Evolutionary conservation across 2,329 filamentous ascomycete species (phyloP).

Genomic region (Fusarium miscanthi): DNA sequence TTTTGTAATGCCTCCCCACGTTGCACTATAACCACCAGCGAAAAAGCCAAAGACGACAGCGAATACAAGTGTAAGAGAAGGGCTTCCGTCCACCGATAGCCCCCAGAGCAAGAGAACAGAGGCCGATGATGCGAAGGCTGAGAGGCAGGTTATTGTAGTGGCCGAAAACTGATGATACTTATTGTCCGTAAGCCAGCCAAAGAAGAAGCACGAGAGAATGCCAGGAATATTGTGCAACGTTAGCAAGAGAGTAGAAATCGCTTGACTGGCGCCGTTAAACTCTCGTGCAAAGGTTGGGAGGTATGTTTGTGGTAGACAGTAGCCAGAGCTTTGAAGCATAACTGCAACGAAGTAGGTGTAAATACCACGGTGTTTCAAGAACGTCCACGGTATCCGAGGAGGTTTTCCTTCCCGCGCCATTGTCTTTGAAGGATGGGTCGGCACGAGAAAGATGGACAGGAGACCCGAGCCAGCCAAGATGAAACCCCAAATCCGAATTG

Average conservation of each 20-base stretch:
- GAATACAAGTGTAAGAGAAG: not conserved
- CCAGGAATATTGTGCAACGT: not conserved
- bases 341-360: not conserved
- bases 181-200: conserved; percentile 1
- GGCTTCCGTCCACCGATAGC: not conserved
- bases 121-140: not conserved
- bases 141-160: not conserved
- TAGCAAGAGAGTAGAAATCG: not conserved
- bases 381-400: not conserved
- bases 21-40: not conserved
- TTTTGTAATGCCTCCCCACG: not conserved
- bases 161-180: conserved; percentile 1
- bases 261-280: not conserved
- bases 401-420: not conserved
- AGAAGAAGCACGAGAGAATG: not conserved
- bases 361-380: not conserved
- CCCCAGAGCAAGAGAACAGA: not conserved
- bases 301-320: not conserved
- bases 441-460: not conserved
- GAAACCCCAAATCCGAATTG: not conserved
- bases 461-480: not conserved
- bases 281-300: not conserved
- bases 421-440: not conserved
- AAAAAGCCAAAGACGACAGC: conserved; percentile 1
- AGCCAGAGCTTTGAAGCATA: not conserved